These are phyloP conservation scores for Thinopyrum obtusiflorum DNA, from an alignment of 202 grass and related monocot species.

Conservation along the genomic window DNA sequence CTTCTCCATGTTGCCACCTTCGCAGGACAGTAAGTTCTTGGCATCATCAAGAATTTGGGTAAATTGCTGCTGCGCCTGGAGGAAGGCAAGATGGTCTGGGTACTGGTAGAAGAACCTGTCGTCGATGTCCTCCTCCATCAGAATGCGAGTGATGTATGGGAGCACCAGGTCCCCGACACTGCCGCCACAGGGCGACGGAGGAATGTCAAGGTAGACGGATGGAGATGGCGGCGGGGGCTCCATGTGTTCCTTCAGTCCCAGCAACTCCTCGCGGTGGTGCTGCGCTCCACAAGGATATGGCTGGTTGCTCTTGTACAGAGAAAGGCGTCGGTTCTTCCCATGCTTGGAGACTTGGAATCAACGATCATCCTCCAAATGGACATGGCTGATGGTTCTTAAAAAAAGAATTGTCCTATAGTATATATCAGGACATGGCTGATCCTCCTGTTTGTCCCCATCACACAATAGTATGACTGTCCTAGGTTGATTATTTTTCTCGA, in stretches of 20 bases:
- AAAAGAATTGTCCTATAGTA: not conserved
- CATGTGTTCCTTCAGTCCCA: not conserved
- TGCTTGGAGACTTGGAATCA: conserved; percentile 20
- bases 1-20: not conserved
- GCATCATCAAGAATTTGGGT: conserved; percentile 33
- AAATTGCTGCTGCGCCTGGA: conserved; percentile 30
- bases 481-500: not conserved
- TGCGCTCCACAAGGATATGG: conserved; percentile 9
- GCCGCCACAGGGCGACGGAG: not conserved
- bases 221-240: not conserved
- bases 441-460: not conserved
- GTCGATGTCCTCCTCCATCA: conserved; percentile 63
- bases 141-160: conserved; percentile 44
- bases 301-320: conserved; percentile 14
- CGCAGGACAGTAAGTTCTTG: not conserved
- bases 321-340: not conserved
- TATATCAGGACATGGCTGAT: not conserved
- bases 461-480: not conserved
- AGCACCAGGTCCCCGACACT: conserved; percentile 31
- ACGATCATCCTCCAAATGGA: conserved; percentile 10
- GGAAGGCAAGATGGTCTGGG: conserved; percentile 9
- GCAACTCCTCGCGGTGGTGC: conserved; percentile 28
- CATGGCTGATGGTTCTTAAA: not conserved
- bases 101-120: conserved; percentile 6
- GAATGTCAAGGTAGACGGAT: conserved; percentile 24